Percentiles rank a stretch among this genome's conserved stretches.
phyloP scores from a whole-genome alignment of 78 protist species.

The Bigelowiella natans region DNA sequence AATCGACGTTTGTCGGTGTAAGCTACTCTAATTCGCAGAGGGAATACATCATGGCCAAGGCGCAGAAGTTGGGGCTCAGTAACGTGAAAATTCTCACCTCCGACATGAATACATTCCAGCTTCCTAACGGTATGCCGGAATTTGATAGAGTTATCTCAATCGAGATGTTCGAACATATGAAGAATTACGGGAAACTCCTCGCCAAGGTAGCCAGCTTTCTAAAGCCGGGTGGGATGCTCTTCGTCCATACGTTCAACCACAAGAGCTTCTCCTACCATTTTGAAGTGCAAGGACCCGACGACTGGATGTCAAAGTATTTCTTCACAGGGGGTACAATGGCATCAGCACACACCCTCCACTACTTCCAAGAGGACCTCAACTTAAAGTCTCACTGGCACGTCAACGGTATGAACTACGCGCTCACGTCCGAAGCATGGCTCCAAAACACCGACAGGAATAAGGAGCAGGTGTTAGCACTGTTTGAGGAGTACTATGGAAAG shows the following conservation, averaged over 20 bases:
- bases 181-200: not conserved
- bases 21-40: not conserved
- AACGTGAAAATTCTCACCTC: not conserved
- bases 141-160: conserved; percentile 3
- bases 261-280: not conserved
- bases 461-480: conserved; percentile 2
- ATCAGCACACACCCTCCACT: not conserved
- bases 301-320: not conserved
- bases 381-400: not conserved
- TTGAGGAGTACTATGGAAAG: not conserved
- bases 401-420: not conserved
- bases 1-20: not conserved
- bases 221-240: not conserved
- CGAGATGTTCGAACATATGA: conserved; percentile 17
- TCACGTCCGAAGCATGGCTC: conserved; percentile 10
- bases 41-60: not conserved
- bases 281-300: not conserved
- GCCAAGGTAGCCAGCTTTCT: not conserved
- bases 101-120: not conserved
- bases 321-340: conserved; percentile 18
- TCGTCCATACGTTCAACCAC: conserved; percentile 12
- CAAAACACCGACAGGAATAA: not conserved
- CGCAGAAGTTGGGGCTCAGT: not conserved
- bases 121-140: not conserved
- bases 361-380: not conserved